These are phyloP conservation scores for Poterioochromonas sp. DNA, from an alignment of 352 stramenopile species.

Conservation along the genomic window DNA sequence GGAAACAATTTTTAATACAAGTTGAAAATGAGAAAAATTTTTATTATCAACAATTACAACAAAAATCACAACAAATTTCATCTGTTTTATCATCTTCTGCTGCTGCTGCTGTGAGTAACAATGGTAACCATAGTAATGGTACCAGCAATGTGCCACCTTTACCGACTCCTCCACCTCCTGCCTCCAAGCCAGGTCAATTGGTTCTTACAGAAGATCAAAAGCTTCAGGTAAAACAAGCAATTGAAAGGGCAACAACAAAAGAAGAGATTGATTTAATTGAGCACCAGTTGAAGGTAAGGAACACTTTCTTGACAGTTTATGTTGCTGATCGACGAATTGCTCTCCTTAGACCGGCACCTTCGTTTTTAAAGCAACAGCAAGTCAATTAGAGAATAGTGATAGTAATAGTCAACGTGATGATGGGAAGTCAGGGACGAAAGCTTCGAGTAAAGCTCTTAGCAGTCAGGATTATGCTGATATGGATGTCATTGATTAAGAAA, in stretches of 20 bases:
- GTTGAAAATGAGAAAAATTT: neutral
- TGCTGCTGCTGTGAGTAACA: slow-evolving; percentile 33
- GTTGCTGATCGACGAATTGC: too few relatives aligned
- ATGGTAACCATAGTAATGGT: slow-evolving; percentile 38
- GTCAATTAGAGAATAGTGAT: too few relatives aligned
- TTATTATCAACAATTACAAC: neutral
- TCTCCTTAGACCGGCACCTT: too few relatives aligned
- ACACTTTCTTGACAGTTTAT: too few relatives aligned
- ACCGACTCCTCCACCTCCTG: slow-evolving; percentile 15
- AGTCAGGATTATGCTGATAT: too few relatives aligned
- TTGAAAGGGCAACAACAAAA: slow-evolving; percentile 40
- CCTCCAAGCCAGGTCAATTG: slow-evolving; percentile 28
- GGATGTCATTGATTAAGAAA: too few relatives aligned
- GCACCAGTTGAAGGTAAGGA: slow-evolving; percentile 36
- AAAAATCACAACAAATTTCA: neutral
- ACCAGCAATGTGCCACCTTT: slow-evolving; percentile 35
- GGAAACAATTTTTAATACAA: neutral
- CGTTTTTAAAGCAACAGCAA: too few relatives aligned
- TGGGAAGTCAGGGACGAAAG: too few relatives aligned
- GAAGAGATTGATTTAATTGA: slow-evolving; percentile 46
- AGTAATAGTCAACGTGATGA: too few relatives aligned
- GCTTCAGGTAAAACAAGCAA: slow-evolving; percentile 38
- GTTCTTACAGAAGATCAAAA: slow-evolving; percentile 46
- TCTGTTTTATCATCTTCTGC: neutral
- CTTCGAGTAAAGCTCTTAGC: too few relatives aligned